Base-by-base conservation (phyloP, 805 yeast genomes). In the Tetrapisispora nanseiensis region DNA sequence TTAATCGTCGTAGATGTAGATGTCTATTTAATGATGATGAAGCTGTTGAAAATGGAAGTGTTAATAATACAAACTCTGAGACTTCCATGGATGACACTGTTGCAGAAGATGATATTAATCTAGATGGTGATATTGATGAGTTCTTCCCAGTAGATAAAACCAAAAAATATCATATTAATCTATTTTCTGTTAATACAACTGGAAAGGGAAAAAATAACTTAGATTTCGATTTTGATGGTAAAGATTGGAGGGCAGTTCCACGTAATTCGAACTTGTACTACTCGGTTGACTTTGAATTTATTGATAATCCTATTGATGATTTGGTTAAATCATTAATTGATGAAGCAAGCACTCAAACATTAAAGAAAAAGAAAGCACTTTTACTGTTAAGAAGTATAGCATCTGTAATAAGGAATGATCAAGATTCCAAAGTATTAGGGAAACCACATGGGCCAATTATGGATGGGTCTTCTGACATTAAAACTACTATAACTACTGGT, bases 161-260 rank as follows among this genome's bases (percentile, higher is more conserved):
- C 8, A 26, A 36, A n/a, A 16, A 16, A 18, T 18, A 26, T 24
- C 3, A 15, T 11, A 35, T 12, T 18, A 26, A 24, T 9, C 12
- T 27, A 16, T 10, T 23, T 15, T 15, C 40, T 12, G 16, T 20
- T 13, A 20, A 22, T 16, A 33, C 18, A n/a, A 70, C 72, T 1
- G 59, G 65, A 1, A 53, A 74, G 46, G 56, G 69, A 3, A 45
- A 53, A 9, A 47, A 52, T 2, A 55, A 62, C 1, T 61, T 74
- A 30, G 77, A 74, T 38, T 72, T 75, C 55, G 85, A 78, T 55
- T 71, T 74, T 22, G 56, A 67, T 36, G 86, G 85, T 0, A 65
- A 75, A 28, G 87, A 82, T 60, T 80, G 87, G 85, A 63, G 86
- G 51, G 87, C 80, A 57, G 67, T 79, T 11, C 82, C 84, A 3